phyloP scores from a whole-genome alignment of 2,329 filamentous ascomycete species.

The Eutypa lata region DNA sequence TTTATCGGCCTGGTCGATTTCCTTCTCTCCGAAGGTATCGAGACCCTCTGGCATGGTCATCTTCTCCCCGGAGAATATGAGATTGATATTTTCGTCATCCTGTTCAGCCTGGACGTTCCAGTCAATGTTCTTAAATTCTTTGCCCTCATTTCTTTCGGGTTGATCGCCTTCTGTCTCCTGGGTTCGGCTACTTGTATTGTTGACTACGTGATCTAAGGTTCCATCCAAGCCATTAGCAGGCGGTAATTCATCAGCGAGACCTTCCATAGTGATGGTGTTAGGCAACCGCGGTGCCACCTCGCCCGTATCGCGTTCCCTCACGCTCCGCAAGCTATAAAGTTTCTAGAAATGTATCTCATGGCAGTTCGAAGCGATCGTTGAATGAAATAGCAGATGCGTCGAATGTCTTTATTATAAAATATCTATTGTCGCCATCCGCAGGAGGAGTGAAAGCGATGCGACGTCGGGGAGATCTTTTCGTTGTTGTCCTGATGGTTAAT shows the following conservation, averaged over 20 bases:
- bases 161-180: background rate
- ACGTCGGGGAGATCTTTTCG: background rate
- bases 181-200: background rate
- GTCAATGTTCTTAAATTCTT: conserved; percentile 21
- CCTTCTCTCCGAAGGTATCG: conserved; percentile 35
- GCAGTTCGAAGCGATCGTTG: background rate
- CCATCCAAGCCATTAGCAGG: background rate
- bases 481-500: background rate
- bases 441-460: background rate
- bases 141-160: conserved; percentile 13
- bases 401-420: too few species aligned
- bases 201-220: background rate
- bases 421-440: too few species aligned
- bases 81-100: conserved; percentile 35
- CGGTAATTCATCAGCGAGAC: background rate
- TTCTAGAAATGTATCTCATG: background rate
- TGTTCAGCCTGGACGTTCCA: conserved; percentile 25
- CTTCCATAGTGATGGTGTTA: background rate
- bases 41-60: conserved; percentile 43
- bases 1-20: conserved; percentile 70
- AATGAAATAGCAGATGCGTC: background rate
- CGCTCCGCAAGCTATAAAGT: background rate
- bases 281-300: background rate
- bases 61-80: conserved; percentile 46
- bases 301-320: background rate